These are phyloP conservation scores for Arabidopsis hybrid DNA, from an alignment of 441 rosid genomes.

Conservation along the genomic window DNA sequence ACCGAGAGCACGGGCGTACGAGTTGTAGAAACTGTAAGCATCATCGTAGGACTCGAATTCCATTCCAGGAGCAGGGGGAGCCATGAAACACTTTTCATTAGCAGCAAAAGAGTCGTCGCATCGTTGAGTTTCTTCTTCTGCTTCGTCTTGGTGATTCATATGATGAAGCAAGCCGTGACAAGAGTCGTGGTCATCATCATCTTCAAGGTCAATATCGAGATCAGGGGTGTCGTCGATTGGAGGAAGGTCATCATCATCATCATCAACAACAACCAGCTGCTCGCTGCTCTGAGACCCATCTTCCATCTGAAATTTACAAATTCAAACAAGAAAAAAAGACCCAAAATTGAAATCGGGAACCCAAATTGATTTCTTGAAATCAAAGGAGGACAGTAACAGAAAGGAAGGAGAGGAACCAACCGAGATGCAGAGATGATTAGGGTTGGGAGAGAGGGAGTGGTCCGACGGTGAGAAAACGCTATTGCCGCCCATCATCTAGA, in stretches of 20 bases:
- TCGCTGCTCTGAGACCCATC: too few relatives aligned
- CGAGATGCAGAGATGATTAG: too few relatives aligned
- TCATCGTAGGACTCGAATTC: constrained; percentile 86
- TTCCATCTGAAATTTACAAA: constrained; percentile 55
- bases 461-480: too few relatives aligned
- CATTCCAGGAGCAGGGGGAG: constrained; percentile 70
- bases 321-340: too few relatives aligned
- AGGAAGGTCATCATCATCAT: constrained; percentile 38
- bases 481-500: too few relatives aligned
- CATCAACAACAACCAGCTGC: constrained; percentile 57
- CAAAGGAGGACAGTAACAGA: too few relatives aligned
- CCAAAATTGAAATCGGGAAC: not conserved
- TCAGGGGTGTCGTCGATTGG: constrained; percentile 23
- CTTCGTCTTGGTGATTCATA: too few relatives aligned
- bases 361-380: not conserved
- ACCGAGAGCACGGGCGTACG: constrained; percentile 79
- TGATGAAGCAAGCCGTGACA: constrained; percentile 56
- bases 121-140: constrained; percentile 23
- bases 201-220: constrained; percentile 49
- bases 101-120: not conserved
- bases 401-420: too few relatives aligned
- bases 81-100: not conserved
- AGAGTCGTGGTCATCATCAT: constrained; percentile 47
- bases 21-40: constrained; percentile 83
- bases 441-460: too few relatives aligned